Conservation (phyloP, 75 land plant genomes). For the Isoetes taiwanensis region DNA sequence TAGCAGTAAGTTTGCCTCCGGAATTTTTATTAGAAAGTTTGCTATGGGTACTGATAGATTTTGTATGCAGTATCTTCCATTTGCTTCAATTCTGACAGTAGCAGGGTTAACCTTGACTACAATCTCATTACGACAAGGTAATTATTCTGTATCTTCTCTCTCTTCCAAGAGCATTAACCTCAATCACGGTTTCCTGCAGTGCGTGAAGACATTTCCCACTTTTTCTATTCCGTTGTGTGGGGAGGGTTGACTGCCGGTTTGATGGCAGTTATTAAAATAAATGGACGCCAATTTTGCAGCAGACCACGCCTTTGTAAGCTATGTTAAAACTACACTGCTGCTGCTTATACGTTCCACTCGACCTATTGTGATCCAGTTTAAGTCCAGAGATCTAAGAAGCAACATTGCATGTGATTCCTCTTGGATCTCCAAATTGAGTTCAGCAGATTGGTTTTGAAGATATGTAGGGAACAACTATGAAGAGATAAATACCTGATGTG, state of each 20-base stretch:
- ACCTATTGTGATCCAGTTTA: no score
- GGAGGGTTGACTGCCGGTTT: constrained; percentile 80
- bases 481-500: no score
- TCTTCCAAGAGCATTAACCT: no score
- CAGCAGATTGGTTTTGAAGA: no score
- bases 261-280: constrained; percentile 62
- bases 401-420: no score
- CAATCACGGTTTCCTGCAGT: no score
- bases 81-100: constrained; percentile 65
- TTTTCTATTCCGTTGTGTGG: constrained; percentile 53
- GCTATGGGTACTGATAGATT: not conserved
- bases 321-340: no score
- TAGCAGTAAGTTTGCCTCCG: constrained; percentile 42
- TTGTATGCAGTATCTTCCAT: constrained; percentile 70
- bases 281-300: constrained; percentile 81
- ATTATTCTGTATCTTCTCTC: constrained; percentile 8
- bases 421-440: no score
- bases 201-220: constrained; percentile 51
- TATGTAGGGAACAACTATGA: no score
- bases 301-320: constrained; percentile 79
- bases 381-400: no score
- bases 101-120: constrained; percentile 69
- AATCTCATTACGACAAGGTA: constrained; percentile 68
- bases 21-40: not conserved
- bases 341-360: no score